Conservation (phyloP, 768 basidiomycete genomes). For the Lanmaoa pseudosensibilis region DNA sequence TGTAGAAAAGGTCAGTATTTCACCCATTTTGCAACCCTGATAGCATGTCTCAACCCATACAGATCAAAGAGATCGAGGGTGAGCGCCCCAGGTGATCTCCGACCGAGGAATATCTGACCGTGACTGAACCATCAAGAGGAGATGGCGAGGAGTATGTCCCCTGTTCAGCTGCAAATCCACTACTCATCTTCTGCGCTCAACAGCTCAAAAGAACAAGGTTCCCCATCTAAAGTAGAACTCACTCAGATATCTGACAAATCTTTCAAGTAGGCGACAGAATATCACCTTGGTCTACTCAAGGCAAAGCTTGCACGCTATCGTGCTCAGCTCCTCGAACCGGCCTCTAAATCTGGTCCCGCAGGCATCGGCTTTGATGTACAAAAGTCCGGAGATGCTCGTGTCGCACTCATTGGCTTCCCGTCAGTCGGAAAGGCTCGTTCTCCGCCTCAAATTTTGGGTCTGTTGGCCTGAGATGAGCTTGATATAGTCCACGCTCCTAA, state of each 20-base stretch:
- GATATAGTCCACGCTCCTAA: constrained; percentile 82
- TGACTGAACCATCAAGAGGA: constrained; percentile 59
- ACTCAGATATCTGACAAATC: constrained; percentile 11
- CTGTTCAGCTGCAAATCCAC: neutral
- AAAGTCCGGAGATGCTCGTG: constrained; percentile 84
- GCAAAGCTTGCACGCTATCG: constrained; percentile 94
- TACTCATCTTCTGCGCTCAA: neutral
- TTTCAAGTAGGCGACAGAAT: constrained; percentile 76
- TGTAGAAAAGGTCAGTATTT: constrained; percentile 77
- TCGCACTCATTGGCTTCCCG: constrained; percentile 93
- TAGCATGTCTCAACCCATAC: constrained; percentile 3
- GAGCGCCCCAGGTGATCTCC: constrained; percentile 30
- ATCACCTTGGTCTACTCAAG: constrained; percentile 90
- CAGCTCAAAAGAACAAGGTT: constrained; percentile 96
- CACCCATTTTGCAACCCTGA: neutral
- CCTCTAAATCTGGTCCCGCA: constrained; percentile 74
- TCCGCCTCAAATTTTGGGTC: neutral
- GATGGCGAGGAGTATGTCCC: constrained; percentile 88
- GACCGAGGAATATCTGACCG: constrained; percentile 9
- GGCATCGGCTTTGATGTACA: constrained; percentile 90
- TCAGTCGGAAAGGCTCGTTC: constrained; percentile 80
- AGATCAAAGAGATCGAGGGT: constrained; percentile 98
- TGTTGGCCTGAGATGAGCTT: constrained; percentile 5
- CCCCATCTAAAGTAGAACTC: neutral
- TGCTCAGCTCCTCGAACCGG: constrained; percentile 90